Evolutionary conservation across 2,329 filamentous ascomycete species (phyloP), one percentile per base, ranked within the genome.

Genomic region (Xylaria multiplex): DNA sequence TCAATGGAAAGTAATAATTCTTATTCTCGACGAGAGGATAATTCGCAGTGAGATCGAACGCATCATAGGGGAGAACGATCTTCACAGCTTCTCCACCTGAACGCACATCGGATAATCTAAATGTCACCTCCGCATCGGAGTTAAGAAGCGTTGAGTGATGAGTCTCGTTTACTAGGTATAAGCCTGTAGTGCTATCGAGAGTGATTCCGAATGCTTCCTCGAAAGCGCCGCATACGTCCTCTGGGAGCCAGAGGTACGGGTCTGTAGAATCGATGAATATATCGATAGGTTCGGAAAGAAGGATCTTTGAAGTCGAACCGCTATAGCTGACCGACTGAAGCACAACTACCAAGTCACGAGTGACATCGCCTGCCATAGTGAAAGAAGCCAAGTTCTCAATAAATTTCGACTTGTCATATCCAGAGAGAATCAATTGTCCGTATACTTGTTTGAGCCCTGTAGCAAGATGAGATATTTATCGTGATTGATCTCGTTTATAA

Each of bases 361-460:
- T 77, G 40, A 76, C 45, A 42, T 78, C 73, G 13, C 72, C 74
- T 4, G 77, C 76, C 76, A 82, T 78, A 7, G 73, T 74, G 67
- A 81, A 78, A 5, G 76, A 76, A 16, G 78, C 77, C 6, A 77
- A 69, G 62, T 81, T 82, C 30, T 77, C 75, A 0, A 66, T 65
- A 69, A 81, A 79, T 22, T 79, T 76, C 0, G 80, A 81, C 0
- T 76, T 75, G 64, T 82, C 80, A 63, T 80, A 81, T 3, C 80
- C 81, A 14, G 77, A 78, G 48, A 81, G 77, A 13, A 80, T 78
- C 6, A 81, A 67, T 50, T 81, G 79, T 6, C 77, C 78, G 58
- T 78, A 77, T 6, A 78, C 77, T 63, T 77, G 72, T 64, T 79
- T 79, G 14, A 79, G 72, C 6, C 77, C 77, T 75, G 55, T 65